Base-by-base conservation (phyloP, 805 yeast species). In the Tetrapisispora arboricola region DNA sequence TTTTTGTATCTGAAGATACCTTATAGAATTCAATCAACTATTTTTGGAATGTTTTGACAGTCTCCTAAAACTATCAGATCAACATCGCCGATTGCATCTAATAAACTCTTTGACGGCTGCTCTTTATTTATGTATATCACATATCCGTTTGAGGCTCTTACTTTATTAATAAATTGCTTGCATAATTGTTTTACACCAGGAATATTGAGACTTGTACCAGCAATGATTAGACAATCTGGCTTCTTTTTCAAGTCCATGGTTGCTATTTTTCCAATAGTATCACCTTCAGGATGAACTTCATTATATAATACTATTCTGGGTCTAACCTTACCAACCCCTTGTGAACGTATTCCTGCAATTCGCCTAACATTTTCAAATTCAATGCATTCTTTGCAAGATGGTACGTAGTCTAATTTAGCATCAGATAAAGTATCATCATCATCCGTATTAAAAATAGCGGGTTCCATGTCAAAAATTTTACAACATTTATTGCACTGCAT, bases 261-360 rank as follows among this genome's bases (percentile, higher is more conserved):
- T 5, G 86, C 73, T 4, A 83, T 74, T 39, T 76, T 75, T 0
- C 95, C 95, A 36, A 87, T 85, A 22, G 80, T 74, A 34, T 90
- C 94, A 46, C 92, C 87, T 57, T 86, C 94, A 1, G 95, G 95
- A 55, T 87, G 84, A 42, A 71, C 68, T 51, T 87, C 85, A 65
- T 84, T 71, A 67, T 88, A 80, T 9, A 80, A 57, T 2, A 80
- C 83, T 22, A 80, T 75, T 49, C 82, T 63, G 2, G 87, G 86
- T 44, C 84, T 66, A 31, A 80, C 54, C 38, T 71, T 64, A 3
- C 87, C 87, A 6, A 72, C 55, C 1, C 72, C 86, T 67, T 63
- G 88, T 40, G 65, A 64, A 50, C 79, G 77, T 64, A 84, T 63
- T 47, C 95, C 77, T 37, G 78, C 78, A 45, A 83, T 54, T 28